A percentile compares a stretch with the other conserved stretches of the same genome.
Conservation (phyloP, 352 stramenopile species). For the Saprolegnia parasitica region DNA sequence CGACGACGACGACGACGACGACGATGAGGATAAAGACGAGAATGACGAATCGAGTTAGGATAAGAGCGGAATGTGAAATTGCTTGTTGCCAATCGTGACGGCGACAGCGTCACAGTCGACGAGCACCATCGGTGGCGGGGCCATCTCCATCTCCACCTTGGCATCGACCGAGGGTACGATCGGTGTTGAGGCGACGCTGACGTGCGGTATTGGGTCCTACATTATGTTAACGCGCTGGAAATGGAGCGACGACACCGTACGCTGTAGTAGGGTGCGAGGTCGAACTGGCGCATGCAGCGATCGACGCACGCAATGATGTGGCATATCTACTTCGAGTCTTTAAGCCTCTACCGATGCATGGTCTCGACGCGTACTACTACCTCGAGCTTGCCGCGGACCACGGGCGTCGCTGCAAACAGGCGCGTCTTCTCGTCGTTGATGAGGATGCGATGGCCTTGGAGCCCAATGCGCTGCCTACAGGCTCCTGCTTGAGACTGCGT, state of each 20-base stretch:
- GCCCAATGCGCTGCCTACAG: constrained; percentile 43
- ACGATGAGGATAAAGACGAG: constrained; percentile 23
- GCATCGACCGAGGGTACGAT: constrained; percentile 26
- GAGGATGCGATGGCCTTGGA: constrained; percentile 44
- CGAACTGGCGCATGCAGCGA: neutral
- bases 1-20: constrained; percentile 42
- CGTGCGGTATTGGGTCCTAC: constrained; percentile 72
- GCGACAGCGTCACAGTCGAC: constrained; percentile 39
- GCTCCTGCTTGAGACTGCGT: neutral
- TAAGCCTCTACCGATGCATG: neutral
- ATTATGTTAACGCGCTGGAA: neutral
- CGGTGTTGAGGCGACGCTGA: constrained; percentile 66
- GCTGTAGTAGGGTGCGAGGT: neutral
- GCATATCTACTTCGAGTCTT: neutral
- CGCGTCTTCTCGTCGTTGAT: constrained; percentile 71
- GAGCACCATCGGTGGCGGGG: constrained; percentile 30
- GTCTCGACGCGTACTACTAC: constrained; percentile 58
- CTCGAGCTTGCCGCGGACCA: constrained; percentile 38
- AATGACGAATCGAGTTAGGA: constrained; percentile 1
- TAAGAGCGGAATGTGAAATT: constrained; percentile 37
- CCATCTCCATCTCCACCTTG: constrained; percentile 28
- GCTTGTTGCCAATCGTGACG: constrained; percentile 79
- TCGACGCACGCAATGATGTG: constrained; percentile 23
- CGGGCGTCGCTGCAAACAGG: constrained; percentile 60
- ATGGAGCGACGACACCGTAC: constrained; percentile 2